Evolutionary conservation across 2,329 filamentous ascomycete species (phyloP).

Genomic region (Diaporthe eres): DNA sequence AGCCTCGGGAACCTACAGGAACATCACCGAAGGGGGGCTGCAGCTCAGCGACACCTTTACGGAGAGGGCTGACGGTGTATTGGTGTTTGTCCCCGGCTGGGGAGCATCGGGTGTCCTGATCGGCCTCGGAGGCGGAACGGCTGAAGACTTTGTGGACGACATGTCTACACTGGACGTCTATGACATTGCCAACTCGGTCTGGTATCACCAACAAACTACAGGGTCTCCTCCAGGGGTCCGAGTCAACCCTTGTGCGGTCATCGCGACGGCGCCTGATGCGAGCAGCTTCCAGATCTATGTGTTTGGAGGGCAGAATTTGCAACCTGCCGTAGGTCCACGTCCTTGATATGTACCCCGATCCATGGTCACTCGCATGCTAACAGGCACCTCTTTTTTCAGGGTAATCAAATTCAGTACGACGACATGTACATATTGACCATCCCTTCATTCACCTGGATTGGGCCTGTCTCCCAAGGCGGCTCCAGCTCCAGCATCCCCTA

Average conservation of each 20-base stretch:
- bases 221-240: slow-evolving; percentile 74
- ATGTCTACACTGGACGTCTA: slow-evolving; percentile 76
- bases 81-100: slow-evolving; percentile 83
- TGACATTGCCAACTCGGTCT: slow-evolving; percentile 78
- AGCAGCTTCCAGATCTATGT: slow-evolving; percentile 84
- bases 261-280: slow-evolving; percentile 78
- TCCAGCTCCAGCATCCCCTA: slow-evolving; percentile 66
- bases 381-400: slow-evolving; percentile 45
- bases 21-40: slow-evolving; percentile 80
- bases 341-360: background rate
- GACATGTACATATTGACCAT: slow-evolving; percentile 84
- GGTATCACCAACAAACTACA: slow-evolving; percentile 81
- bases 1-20: slow-evolving; percentile 75
- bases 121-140: slow-evolving; percentile 80
- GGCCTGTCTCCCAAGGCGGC: slow-evolving; percentile 64
- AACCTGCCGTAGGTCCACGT: slow-evolving; percentile 65
- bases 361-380: slow-evolving; percentile 10
- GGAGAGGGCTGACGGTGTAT: slow-evolving; percentile 79
- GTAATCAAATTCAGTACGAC: slow-evolving; percentile 70
- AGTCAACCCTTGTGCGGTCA: slow-evolving; percentile 80
- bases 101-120: slow-evolving; percentile 78
- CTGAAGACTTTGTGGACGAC: slow-evolving; percentile 71
- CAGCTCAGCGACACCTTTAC: slow-evolving; percentile 78
- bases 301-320: slow-evolving; percentile 82
- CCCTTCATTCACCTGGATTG: slow-evolving; percentile 82